Conservation (phyloP, 192 early-diverging fungal genomes). For the Gamsiella multidivaricata region DNA sequence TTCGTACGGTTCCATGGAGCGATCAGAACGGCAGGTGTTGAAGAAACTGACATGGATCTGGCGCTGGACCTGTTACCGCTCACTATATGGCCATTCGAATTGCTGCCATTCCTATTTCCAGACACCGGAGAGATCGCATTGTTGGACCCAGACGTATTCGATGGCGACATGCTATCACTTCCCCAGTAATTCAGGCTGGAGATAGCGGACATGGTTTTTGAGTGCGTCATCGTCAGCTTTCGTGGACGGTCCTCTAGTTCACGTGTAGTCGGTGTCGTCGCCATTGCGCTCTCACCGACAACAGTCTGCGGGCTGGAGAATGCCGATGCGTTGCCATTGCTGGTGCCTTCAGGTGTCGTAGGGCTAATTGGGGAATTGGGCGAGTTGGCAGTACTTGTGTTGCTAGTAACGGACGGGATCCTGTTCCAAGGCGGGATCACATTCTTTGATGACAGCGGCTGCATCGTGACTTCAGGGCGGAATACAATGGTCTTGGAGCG, state of each 20-base stretch:
- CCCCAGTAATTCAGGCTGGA: constrained; percentile 9
- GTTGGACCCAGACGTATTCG: background rate
- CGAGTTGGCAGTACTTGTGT: background rate
- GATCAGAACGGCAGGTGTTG: constrained; percentile 4
- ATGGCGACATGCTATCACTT: background rate
- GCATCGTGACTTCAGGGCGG: constrained; percentile 43
- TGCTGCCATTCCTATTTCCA: background rate
- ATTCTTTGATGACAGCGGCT: constrained; percentile 47
- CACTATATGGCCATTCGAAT: background rate
- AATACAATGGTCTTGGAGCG: constrained; percentile 43
- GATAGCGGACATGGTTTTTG: constrained; percentile 46
- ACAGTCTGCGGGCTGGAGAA: constrained; percentile 1
- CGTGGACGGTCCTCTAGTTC: constrained; percentile 21
- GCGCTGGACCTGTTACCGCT: background rate
- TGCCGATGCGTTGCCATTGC: background rate
- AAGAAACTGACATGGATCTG: constrained; percentile 8
- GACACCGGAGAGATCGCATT: background rate
- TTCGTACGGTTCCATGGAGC: constrained; percentile 44
- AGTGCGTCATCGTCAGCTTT: constrained; percentile 38
- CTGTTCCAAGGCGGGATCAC: constrained; percentile 52
- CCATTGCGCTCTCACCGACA: background rate
- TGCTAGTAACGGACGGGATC: constrained; percentile 18
- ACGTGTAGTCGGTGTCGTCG: background rate
- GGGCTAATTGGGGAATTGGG: constrained; percentile 28
- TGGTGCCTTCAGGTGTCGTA: constrained; percentile 8